Percentiles rank a stretch among this genome's conserved stretches.
Conservation (phyloP, 73 alveolate species). For the Symbiodinium pilosum region DNA sequence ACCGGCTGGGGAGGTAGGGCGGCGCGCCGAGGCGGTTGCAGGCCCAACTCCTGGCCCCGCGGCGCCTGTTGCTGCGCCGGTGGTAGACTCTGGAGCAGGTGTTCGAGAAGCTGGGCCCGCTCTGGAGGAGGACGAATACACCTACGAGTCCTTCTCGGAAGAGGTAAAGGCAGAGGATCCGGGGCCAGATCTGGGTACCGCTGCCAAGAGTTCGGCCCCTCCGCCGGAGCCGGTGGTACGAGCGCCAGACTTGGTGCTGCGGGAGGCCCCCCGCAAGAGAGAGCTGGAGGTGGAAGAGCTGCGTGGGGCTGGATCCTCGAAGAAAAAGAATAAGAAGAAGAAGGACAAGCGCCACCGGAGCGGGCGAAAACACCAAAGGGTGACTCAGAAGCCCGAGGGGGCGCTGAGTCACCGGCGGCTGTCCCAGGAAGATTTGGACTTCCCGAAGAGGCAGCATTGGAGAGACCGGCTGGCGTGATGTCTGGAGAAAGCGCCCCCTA, state of each 20-base stretch:
- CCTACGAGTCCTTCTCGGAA: neutral
- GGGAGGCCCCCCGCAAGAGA: neutral
- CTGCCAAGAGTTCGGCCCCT: neutral
- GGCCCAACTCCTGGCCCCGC: no score
- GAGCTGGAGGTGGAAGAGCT: no score
- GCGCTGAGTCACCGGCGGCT: neutral
- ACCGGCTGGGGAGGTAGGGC: neutral
- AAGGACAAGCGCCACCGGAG: neutral
- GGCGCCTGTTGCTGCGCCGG: no score
- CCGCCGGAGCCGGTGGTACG: no score
- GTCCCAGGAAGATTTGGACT: neutral
- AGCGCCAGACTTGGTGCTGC: no score
- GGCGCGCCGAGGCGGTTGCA: neutral
- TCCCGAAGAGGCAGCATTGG: neutral
- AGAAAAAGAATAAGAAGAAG: neutral
- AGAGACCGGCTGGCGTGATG: neutral
- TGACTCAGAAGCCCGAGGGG: neutral
- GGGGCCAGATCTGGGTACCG: neutral
- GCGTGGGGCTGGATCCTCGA: no score
- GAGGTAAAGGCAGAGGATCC: neutral
- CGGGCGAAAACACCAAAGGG: neutral
- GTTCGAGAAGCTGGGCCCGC: neutral
- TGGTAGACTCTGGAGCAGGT: no score
- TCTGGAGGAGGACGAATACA: neutral
- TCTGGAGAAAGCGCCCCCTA: neutral